A percentile compares a stretch with the other conserved stretches of the same genome.
These are phyloP conservation scores for Endothia cerciana DNA, from an alignment of 2,329 filamentous ascomycete genomes.

Conservation along the genomic window DNA sequence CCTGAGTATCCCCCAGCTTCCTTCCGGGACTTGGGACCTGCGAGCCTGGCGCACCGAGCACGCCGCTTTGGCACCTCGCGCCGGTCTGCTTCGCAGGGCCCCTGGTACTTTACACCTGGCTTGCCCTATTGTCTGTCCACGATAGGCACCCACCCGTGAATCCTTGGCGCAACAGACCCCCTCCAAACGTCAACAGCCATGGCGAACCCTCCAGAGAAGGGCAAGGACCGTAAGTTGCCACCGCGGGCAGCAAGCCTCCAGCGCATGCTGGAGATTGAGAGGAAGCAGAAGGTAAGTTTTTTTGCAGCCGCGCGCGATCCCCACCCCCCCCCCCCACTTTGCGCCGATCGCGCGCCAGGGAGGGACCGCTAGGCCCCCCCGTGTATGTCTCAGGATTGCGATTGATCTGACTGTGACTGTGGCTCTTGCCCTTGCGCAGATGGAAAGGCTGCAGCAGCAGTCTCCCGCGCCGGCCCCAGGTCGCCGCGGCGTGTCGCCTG, in stretches of 20 bases:
- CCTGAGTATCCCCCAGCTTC: not conserved
- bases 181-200: constrained; percentile 21
- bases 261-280: constrained; percentile 64
- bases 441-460: constrained; percentile 36
- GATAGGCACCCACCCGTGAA: not conserved
- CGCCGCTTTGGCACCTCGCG: not conserved
- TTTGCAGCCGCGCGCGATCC: not conserved
- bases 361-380: constrained; percentile 4
- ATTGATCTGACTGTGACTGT: constrained; percentile 23
- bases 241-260: constrained; percentile 55
- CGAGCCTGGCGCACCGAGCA: not conserved
- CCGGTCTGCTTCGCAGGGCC: not conserved
- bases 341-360: constrained; percentile 5
- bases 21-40: not conserved
- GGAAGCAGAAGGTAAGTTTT: constrained; percentile 56
- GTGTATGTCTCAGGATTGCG: constrained; percentile 18
- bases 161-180: not conserved
- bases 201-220: constrained; percentile 19
- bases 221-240: constrained; percentile 32
- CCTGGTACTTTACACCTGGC: not conserved
- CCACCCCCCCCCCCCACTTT: not conserved
- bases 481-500: constrained; percentile 28
- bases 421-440: constrained; percentile 32
- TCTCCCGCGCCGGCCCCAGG: constrained; percentile 14
- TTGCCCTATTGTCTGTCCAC: not conserved